Evolutionary conservation across 1,139 yeast genomes (phyloP).

Genomic region (Wickerhamomyces sp.): DNA sequence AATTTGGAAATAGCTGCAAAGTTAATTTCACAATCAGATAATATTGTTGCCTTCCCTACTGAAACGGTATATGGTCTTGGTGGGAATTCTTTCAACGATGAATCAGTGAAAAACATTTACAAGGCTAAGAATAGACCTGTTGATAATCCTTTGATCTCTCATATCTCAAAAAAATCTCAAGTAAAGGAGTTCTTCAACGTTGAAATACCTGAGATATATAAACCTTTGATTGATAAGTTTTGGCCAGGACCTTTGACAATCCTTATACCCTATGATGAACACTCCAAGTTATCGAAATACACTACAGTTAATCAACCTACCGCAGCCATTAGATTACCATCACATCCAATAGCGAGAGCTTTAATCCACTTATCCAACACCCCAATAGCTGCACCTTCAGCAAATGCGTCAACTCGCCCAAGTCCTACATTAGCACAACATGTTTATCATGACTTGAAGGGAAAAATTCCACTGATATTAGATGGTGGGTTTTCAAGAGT

Average conservation of each 20-base stretch:
- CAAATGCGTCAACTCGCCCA: slow-evolving; percentile 93
- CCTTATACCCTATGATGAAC: slow-evolving; percentile 57
- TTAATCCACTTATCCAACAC: slow-evolving; percentile 79
- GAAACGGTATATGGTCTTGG: slow-evolving; percentile 97
- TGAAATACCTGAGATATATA: slow-evolving; percentile 62
- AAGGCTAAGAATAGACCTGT: slow-evolving; percentile 89
- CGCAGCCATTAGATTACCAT: slow-evolving; percentile 87
- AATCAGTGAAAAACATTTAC: slow-evolving; percentile 71
- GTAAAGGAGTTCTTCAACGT: slow-evolving; percentile 51
- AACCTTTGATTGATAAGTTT: slow-evolving; percentile 53
- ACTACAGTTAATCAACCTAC: slow-evolving; percentile 89
- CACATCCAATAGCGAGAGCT: slow-evolving; percentile 86
- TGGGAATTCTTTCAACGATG: slow-evolving; percentile 74
- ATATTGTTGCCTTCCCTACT: slow-evolving; percentile 89
- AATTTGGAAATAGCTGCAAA: slow-evolving; percentile 56
- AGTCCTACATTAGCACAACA: slow-evolving; percentile 88
- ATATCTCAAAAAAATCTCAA: slow-evolving; percentile 75
- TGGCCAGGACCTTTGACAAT: slow-evolving; percentile 99
- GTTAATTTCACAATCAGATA: slow-evolving; percentile 42
- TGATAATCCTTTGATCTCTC: slow-evolving; percentile 91
- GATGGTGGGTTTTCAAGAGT: slow-evolving; percentile 92
- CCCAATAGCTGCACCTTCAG: slow-evolving; percentile 96
- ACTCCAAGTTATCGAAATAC: slow-evolving; percentile 54
- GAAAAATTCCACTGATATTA: slow-evolving; percentile 75
- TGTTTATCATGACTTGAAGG: slow-evolving; percentile 73